Base-by-base conservation (phyloP, 805 yeast genomes). In the Brettanomyces sp. region DNA sequence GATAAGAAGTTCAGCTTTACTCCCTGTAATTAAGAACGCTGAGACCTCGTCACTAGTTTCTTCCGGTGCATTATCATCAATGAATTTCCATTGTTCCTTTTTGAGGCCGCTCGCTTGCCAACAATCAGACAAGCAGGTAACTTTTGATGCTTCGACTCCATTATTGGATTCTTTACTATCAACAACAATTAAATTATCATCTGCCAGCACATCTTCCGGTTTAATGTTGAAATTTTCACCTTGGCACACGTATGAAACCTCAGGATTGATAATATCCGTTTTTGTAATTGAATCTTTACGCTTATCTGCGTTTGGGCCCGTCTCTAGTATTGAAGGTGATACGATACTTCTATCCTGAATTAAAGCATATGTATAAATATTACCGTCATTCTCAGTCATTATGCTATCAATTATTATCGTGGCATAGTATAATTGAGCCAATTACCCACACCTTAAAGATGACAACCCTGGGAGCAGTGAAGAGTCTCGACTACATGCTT, bases 1-100 rank as follows among this genome's bases (percentile, higher is more conserved):
- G 5, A 56, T 51, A 12, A 48, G 46, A 39, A 60, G 45, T 38
- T 59, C 60, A 4, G 62, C 43, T 4, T 41, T 49, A 37, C 54
- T 56, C 9, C 62, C 61, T 8, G 36, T 44, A 24, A 58, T 14
- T 11, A 24, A 13, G 23, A 5, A 7, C 6, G n/a, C n/a, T 18
- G 9, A 24, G 21, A 21, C 8, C 9, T 34, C 28, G n/a, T 38
- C 38, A 22, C 6, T 32, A 12, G n/a, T 18, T 36, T n/a, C 18
- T 12, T 14, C 18, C 22, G 23, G 24, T 1, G 13, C 40, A 24
- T 32, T 44, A 13, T 40, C 34, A 42, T 51, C 54, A 18, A 45
- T 41, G 32, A 51, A 51, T 9, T 38, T 21, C 49, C 52, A 51
- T 6, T 44, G 32, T 11, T 48, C 44, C 8, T 36, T 22, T 24